These are phyloP conservation scores for Blumeriella jaapii DNA, from an alignment of 2,329 filamentous ascomycete species.

Conservation along the genomic window DNA sequence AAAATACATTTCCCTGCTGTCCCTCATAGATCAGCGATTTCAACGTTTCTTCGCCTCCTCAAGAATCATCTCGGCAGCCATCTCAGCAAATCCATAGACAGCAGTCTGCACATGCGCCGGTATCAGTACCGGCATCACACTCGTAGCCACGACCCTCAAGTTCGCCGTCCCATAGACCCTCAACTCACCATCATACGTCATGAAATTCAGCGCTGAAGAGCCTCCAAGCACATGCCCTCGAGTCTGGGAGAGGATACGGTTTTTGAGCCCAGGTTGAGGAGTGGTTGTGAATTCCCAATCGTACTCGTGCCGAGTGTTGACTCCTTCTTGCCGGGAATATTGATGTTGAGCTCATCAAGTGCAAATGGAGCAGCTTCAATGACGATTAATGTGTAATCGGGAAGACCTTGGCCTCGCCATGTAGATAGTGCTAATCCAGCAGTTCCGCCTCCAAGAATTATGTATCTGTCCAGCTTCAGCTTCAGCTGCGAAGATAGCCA, in stretches of 20 bases:
- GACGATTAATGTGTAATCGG: conserved; percentile 27
- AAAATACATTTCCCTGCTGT: too few species aligned
- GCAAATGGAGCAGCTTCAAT: conserved; percentile 22
- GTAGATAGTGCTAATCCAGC: conserved; percentile 33
- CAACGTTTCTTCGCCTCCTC: not conserved
- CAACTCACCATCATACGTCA: conserved; percentile 19
- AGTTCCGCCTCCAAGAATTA: conserved; percentile 35
- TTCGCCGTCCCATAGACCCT: conserved; percentile 15
- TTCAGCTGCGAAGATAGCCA: not conserved
- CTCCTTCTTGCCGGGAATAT: conserved; percentile 29
- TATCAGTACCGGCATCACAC: conserved; percentile 16
- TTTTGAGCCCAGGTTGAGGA: conserved; percentile 26
- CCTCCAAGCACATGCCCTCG: conserved; percentile 29
- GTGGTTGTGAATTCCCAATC: conserved; percentile 32
- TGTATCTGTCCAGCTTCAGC: conserved; percentile 9
- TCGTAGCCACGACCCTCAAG: conserved; percentile 18
- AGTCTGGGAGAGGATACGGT: conserved; percentile 15
- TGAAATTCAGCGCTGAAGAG: conserved; percentile 26
- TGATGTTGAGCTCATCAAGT: conserved; percentile 28
- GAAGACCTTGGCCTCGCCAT: conserved; percentile 30
- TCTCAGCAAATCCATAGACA: conserved; percentile 19
- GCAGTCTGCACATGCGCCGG: conserved; percentile 12
- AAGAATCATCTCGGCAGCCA: conserved; percentile 15
- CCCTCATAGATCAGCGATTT: not conserved
- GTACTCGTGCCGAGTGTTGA: conserved; percentile 29